Base-by-base conservation (phyloP, 306 rosid species). In the Morella rubra region DNA sequence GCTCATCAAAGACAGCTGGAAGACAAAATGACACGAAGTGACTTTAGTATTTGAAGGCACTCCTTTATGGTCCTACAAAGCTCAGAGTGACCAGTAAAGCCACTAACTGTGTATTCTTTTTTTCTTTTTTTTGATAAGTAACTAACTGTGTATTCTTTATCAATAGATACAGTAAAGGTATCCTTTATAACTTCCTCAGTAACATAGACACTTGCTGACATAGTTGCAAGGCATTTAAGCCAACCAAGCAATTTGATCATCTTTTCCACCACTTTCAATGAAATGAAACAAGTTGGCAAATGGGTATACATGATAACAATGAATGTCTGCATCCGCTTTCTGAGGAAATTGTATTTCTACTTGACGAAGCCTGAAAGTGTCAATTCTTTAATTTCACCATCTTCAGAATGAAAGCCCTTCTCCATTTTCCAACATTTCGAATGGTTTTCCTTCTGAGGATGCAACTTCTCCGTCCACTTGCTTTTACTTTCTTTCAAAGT, bases 221-320 rank as follows among this genome's bases (percentile, higher is more conserved):
- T 18, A 8, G 40, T 54, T 11, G 69, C 76, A 67, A 79, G 62
- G 71, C 12, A 47, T 76, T 80, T 62, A 44, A 79, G 81, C 64
- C 71, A 44, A 73, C 80, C 86, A 73, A 83, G 76, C 60, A 76
- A 83, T 72, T 83, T 79, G 68, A 79, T 76, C 74, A 83, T 65
- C 46, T 56, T 58, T 72, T 76, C 79, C 69, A 83, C 72, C 56
- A 59, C 76, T 51, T 75, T 72, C 72, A 76, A 80, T 12, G 83
- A 59, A 41, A 83, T 60, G 73, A 76, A 71, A 50, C 79, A 72
- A 76, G 86, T 83, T 72, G 84, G 84, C 79, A 84, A 80, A 76
- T 84, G 87, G 68, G 87, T 67, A 68, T 81, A 84, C 87, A 84
- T 84, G 67, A 76, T 46, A 62, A 84, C 84, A 32, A 71, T 70